phyloP scores from a whole-genome alignment of 1,284 basidiomycete genomes.

The Cryptococcus hybrid region DNA sequence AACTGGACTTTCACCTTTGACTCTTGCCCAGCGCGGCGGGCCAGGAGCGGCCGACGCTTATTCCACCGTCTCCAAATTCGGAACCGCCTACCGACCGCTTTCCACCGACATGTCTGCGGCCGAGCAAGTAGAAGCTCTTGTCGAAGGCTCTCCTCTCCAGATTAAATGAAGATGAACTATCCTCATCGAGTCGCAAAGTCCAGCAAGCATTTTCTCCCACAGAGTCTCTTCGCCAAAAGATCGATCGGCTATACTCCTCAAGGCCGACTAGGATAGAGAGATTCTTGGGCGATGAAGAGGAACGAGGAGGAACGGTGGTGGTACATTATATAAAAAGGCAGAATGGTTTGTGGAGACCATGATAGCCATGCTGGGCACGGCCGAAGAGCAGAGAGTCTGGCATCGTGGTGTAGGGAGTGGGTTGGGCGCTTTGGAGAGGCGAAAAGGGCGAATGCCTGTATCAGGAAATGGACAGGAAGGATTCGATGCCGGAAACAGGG shows the following conservation, averaged over 20 bases:
- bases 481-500: too few species aligned
- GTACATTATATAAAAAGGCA: conserved; percentile 97
- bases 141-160: conserved; percentile 67
- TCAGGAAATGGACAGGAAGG: too few species aligned
- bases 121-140: conserved; percentile 84
- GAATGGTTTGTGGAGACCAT: conserved; percentile 96
- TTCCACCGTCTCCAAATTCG: conserved; percentile 85
- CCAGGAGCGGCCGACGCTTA: conserved; percentile 55
- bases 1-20: conserved; percentile 21
- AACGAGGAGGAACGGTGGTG: conserved; percentile 84
- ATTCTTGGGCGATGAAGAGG: conserved; percentile 57
- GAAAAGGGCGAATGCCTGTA: conserved; percentile 14
- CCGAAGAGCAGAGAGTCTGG: conserved; percentile 52
- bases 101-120: conserved; percentile 60
- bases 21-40: conserved; percentile 23
- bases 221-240: conserved; percentile 50
- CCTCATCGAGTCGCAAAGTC: too few species aligned
- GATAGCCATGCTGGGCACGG: conserved; percentile 75
- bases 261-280: conserved; percentile 53
- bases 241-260: conserved; percentile 47
- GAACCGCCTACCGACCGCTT: conserved; percentile 72
- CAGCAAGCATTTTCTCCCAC: conserved; percentile 3
- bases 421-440: conserved; percentile 16
- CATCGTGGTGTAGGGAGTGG: conserved; percentile 21
- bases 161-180: too few species aligned